Base-by-base conservation (phyloP, 345 rosid genomes). In the Sonneratia alba region DNA sequence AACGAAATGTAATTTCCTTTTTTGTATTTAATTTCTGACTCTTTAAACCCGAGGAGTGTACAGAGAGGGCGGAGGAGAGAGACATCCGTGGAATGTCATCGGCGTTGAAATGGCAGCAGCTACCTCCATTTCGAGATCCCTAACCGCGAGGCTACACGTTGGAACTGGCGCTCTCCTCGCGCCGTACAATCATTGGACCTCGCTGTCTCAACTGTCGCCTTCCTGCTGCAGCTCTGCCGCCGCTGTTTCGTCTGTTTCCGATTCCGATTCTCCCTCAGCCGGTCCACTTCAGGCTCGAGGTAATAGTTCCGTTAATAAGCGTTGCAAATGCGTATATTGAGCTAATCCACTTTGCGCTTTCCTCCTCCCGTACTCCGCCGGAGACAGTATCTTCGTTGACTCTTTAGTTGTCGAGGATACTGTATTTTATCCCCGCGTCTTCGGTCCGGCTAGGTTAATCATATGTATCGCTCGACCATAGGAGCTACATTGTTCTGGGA, bases 81-180 rank as follows among this genome's bases (percentile, higher is more conserved):
- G 69, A 40, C 38, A 67, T 38, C 69, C 69, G 49, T 67, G 55
- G 43, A 68, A 68, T 45, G 70, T 45, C 38, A 62, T 62, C 53
- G 70, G 55, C 43, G 53, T 24, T 19, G 70, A 0, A 45, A 45
- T 24, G 75, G 11, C 88, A 76, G 81, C 27, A 70, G 27, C 83
- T 32, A 55, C 82, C 69, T 81, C 85, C 72, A 66, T 86, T 13
- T 82, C 86, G 76, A 86, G 77, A 84, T 21, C 85, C 72, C 80
- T 87, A 70, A 74, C 47, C 12, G 5, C 81, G 9, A 80, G 79
- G 79, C 75, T 77, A 63, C 82, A 78, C 74, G 53, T 74, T 45
- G 79, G 77, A 27, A 76, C 76, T 43, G 21, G 61, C 37, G 43
- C 43, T 56, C 34, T 57, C 38, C 18, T 74, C 47, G 34, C 72